A percentile compares a stretch with the other conserved stretches of the same genome.
Conservation (phyloP, 257 asterid species). For the Nicotiana undulata region DNA sequence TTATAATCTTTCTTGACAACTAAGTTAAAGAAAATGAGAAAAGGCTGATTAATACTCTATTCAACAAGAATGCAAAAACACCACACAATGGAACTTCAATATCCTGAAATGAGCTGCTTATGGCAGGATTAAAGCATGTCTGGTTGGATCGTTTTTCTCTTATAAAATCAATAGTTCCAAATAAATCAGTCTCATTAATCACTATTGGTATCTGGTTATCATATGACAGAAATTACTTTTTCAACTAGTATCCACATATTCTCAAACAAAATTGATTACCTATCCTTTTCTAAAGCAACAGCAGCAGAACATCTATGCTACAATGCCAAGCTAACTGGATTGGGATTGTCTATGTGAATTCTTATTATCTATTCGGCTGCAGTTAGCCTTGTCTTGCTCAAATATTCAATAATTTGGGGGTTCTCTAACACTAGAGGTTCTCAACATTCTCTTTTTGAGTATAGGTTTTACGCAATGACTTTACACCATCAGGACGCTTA, state of each 20-base stretch:
- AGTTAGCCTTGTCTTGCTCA: neutral
- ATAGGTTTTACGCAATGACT: too few species aligned
- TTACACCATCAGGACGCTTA: too few species aligned
- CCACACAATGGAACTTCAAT: neutral
- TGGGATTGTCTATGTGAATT: neutral
- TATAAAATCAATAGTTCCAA: neutral
- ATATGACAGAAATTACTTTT: neutral
- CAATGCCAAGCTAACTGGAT: neutral
- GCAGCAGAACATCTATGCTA: neutral
- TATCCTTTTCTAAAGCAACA: neutral
- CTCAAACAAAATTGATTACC: neutral
- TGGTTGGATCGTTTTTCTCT: neutral
- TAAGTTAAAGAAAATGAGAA: constrained; percentile 15
- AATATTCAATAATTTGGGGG: neutral
- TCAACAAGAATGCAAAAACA: constrained; percentile 6
- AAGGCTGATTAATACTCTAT: neutral
- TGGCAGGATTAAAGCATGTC: neutral
- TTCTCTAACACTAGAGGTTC: neutral
- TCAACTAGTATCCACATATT: neutral
- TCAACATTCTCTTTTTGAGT: neutral
- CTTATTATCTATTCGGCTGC: neutral
- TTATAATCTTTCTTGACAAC: constrained; percentile 78
- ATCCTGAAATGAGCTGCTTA: neutral
- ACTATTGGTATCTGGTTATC: neutral
- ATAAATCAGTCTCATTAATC: neutral